These are phyloP conservation scores for Suillus alpinus DNA, from an alignment of 768 basidiomycete species.

Conservation along the genomic window DNA sequence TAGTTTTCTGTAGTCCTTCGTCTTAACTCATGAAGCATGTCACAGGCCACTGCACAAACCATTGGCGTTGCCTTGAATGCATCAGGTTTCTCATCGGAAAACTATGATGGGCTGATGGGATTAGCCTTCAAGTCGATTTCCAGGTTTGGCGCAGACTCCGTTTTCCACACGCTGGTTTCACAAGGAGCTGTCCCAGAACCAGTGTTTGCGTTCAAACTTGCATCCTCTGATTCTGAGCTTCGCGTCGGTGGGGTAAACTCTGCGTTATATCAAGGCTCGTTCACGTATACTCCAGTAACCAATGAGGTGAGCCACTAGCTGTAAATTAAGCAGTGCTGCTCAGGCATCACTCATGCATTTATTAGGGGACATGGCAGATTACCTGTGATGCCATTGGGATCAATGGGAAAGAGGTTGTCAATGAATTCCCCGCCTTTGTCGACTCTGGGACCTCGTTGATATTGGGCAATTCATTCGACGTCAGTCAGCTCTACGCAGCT, in stretches of 20 bases:
- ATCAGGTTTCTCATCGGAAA: constrained; percentile 6
- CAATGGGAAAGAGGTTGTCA: constrained; percentile 16
- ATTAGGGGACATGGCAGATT: constrained; percentile 25
- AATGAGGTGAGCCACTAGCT: constrained; percentile 19
- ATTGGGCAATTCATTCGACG: constrained; percentile 39
- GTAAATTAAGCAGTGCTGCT: not conserved
- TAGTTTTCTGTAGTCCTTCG: not conserved
- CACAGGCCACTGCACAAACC: constrained; percentile 22
- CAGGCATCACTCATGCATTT: not conserved
- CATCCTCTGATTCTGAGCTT: constrained; percentile 33
- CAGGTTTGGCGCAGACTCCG: constrained; percentile 29
- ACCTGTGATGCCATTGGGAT: constrained; percentile 13
- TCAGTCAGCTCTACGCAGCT: constrained; percentile 27
- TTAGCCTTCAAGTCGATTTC: constrained; percentile 42
- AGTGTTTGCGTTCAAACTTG: constrained; percentile 39
- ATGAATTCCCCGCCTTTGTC: constrained; percentile 26
- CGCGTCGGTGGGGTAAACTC: constrained; percentile 43
- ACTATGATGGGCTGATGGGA: constrained; percentile 34
- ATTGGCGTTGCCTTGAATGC: constrained; percentile 22
- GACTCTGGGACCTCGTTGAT: constrained; percentile 49
- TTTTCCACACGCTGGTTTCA: constrained; percentile 42
- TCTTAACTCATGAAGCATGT: constrained; percentile 10
- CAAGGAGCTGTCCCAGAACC: constrained; percentile 32
- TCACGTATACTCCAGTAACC: constrained; percentile 37
- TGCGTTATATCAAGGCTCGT: constrained; percentile 35